Conservation (phyloP, 1,284 basidiomycete species). For the Amylostereum chailletii region DNA sequence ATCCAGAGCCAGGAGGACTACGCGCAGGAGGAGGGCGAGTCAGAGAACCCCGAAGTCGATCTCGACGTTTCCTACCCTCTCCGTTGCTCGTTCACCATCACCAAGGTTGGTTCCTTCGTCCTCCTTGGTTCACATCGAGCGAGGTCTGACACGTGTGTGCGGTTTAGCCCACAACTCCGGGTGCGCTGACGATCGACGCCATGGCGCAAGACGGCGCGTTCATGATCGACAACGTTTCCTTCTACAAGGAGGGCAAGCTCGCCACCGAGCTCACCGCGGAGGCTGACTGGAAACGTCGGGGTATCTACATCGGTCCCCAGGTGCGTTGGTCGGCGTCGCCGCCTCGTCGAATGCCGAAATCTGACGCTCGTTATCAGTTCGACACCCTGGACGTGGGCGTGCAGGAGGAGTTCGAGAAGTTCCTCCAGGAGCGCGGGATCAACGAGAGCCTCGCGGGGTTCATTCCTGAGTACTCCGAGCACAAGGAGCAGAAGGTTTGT, state of each 20-base stretch:
- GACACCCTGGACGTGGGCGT: slow-evolving; percentile 84
- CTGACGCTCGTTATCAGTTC: slow-evolving; percentile 41
- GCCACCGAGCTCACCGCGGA: slow-evolving; percentile 81
- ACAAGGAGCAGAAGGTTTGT: slow-evolving; percentile 82
- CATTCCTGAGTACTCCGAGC: slow-evolving; percentile 77
- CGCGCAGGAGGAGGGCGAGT: slow-evolving; percentile 31
- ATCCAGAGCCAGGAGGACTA: slow-evolving; percentile 44
- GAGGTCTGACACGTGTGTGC: slow-evolving; percentile 1
- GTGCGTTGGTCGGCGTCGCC: slow-evolving; percentile 33
- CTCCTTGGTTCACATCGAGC: slow-evolving; percentile 2
- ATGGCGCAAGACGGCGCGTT: slow-evolving; percentile 81
- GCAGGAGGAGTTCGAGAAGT: slow-evolving; percentile 83
- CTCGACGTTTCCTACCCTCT: slow-evolving; percentile 55
- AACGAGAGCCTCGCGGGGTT: slow-evolving; percentile 76
- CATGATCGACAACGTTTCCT: slow-evolving; percentile 84
- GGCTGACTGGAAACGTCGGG: slow-evolving; percentile 88
- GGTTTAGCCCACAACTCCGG: slow-evolving; percentile 34
- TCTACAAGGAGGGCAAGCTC: slow-evolving; percentile 66
- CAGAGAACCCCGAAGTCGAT: slow-evolving; percentile 28
- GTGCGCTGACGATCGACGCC: slow-evolving; percentile 75
- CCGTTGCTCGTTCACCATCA: slow-evolving; percentile 74
- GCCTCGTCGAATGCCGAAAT: not conserved
- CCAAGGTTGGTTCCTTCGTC: slow-evolving; percentile 49
- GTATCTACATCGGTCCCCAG: slow-evolving; percentile 87
- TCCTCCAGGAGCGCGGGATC: slow-evolving; percentile 81